Conservation (phyloP, 176 grass and related monocot genomes). For the Aegilops sharonensis region DNA sequence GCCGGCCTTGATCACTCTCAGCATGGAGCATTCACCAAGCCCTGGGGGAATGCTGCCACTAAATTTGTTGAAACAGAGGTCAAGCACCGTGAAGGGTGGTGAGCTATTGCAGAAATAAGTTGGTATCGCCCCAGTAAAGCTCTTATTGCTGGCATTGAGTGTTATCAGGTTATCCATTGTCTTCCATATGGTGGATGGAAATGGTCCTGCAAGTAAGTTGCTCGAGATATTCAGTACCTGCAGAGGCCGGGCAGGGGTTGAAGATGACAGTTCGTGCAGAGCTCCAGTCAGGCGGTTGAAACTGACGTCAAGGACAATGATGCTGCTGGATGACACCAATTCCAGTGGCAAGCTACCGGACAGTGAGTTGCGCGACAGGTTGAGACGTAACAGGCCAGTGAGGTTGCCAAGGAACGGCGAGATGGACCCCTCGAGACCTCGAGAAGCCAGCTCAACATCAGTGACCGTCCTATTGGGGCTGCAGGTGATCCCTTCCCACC, state of each 20-base stretch:
- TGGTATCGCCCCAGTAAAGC: slow-evolving; percentile 35
- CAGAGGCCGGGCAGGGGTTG: neutral
- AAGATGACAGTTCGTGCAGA: neutral
- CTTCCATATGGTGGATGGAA: slow-evolving; percentile 22
- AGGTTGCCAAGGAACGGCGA: slow-evolving; percentile 32
- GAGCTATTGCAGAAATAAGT: neutral
- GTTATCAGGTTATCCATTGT: neutral
- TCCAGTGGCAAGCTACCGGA: slow-evolving; percentile 7
- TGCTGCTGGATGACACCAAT: slow-evolving; percentile 19
- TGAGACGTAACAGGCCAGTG: neutral
- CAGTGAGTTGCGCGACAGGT: slow-evolving; percentile 24
- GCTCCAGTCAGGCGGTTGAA: slow-evolving; percentile 27
- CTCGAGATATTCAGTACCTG: slow-evolving; percentile 48
- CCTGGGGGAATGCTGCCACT: neutral
- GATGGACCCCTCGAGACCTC: slow-evolving; percentile 25
- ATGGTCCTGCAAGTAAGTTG: slow-evolving; percentile 31
- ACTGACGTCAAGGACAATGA: slow-evolving; percentile 38
- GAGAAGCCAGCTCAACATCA: slow-evolving; percentile 14
- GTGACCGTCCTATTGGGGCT: neutral
- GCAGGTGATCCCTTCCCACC: slow-evolving; percentile 47
- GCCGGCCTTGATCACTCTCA: slow-evolving; percentile 6
- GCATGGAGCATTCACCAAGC: neutral
- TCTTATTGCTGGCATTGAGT: slow-evolving; percentile 45
- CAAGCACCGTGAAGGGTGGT: slow-evolving; percentile 5
- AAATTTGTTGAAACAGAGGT: slow-evolving; percentile 22